Conservation (phyloP, 2,329 filamentous ascomycete species). For the Penicillium capsulatum region DNA sequence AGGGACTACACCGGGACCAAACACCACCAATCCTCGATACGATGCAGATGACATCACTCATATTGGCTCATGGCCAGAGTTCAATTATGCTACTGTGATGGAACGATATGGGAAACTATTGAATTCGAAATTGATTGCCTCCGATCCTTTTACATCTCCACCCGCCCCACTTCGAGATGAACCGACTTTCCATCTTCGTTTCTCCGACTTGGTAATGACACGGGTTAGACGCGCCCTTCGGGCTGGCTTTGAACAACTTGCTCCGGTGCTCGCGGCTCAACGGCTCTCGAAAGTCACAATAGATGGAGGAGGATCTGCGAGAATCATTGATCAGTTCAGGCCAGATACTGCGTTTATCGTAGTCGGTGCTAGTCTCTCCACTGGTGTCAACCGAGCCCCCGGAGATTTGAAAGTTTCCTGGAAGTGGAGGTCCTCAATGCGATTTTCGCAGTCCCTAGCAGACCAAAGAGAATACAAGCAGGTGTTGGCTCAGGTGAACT, state of each 20-base stretch:
- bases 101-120: constrained; percentile 10
- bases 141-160: constrained; percentile 11
- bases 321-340: not conserved
- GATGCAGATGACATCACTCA: constrained; percentile 9
- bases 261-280: not conserved
- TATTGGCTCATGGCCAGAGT: constrained; percentile 12
- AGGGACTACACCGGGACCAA: not conserved
- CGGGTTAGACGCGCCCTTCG: not conserved
- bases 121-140: constrained; percentile 8
- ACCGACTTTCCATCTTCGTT: not conserved
- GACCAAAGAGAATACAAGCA: constrained; percentile 11
- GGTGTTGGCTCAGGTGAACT: constrained; percentile 15
- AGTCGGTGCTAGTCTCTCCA: not conserved
- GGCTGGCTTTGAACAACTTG: not conserved
- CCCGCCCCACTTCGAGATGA: constrained; percentile 12
- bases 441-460: constrained; percentile 1
- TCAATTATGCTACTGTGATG: constrained; percentile 12
- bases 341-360: constrained; percentile 1
- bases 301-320: not conserved
- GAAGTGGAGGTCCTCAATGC: constrained; percentile 11
- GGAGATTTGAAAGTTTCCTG: constrained; percentile 16
- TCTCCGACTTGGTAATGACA: not conserved
- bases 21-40: constrained; percentile 6
- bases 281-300: constrained; percentile 5
- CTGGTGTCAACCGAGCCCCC: constrained; percentile 8